A percentile compares a stretch with the other conserved stretches of the same genome.
Evolutionary conservation across 2,329 filamentous ascomycete species (phyloP).

Genomic region (Bipolaris oryzae): DNA sequence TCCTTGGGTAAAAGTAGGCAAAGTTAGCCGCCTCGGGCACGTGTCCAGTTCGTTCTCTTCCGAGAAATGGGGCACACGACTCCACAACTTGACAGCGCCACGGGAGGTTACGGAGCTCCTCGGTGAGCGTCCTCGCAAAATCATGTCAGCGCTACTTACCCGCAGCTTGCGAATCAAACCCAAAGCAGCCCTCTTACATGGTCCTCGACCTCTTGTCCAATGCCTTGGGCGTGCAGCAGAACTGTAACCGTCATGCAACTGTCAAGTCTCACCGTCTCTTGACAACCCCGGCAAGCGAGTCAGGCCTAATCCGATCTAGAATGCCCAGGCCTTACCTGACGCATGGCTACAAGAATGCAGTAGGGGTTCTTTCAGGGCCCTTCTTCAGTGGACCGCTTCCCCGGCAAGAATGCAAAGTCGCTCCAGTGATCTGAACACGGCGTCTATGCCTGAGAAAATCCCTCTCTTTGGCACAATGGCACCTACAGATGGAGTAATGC

Average conservation of each 20-base stretch:
- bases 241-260: constrained; percentile 11
- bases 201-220: not conserved
- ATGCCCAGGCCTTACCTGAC: constrained; percentile 4
- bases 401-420: not conserved
- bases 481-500: not conserved
- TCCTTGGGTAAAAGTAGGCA: constrained; percentile 17
- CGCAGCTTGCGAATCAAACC: not conserved
- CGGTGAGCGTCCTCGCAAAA: not conserved
- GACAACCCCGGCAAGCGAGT: constrained; percentile 12
- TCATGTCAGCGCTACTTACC: not conserved
- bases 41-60: constrained; percentile 13
- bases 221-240: constrained; percentile 2
- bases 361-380: not conserved
- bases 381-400: constrained; percentile 3
- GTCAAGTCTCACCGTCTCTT: constrained; percentile 15
- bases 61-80: constrained; percentile 15
- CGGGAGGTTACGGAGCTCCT: constrained; percentile 9
- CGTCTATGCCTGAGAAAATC: not conserved
- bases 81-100: constrained; percentile 9
- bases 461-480: not conserved
- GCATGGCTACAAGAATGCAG: constrained; percentile 5
- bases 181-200: not conserved
- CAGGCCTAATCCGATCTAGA: constrained; percentile 8
- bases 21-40: constrained; percentile 11
- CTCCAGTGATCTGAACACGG: not conserved